These are phyloP conservation scores for Scedosporium aurantiacum DNA, from an alignment of 2,329 filamentous ascomycete species.

Conservation along the genomic window DNA sequence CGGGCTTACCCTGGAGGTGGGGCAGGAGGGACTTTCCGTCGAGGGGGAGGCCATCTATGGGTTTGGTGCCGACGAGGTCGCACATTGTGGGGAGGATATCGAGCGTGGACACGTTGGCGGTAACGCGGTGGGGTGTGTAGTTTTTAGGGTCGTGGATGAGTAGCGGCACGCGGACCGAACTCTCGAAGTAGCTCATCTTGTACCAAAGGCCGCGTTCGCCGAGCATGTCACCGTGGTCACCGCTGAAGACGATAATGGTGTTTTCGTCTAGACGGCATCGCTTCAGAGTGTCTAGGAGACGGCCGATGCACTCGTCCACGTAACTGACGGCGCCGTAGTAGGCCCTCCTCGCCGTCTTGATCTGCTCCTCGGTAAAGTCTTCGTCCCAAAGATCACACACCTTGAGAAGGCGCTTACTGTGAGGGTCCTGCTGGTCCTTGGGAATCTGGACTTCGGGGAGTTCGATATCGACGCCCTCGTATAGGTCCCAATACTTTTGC, in stretches of 20 bases:
- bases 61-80: conserved; percentile 63
- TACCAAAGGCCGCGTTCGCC: conserved; percentile 90
- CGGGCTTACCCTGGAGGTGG: conserved; percentile 55
- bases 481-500: conserved; percentile 85
- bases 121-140: conserved; percentile 65
- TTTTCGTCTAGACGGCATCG: conserved; percentile 71
- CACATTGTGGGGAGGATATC: conserved; percentile 84
- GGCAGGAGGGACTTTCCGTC: conserved; percentile 74
- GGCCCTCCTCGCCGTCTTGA: conserved; percentile 73
- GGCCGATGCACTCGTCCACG: conserved; percentile 84
- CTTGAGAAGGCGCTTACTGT: conserved; percentile 77
- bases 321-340: conserved; percentile 93
- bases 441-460: conserved; percentile 69
- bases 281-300: conserved; percentile 65
- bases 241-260: conserved; percentile 85
- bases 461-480: conserved; percentile 79
- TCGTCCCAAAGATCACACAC: conserved; percentile 80
- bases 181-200: conserved; percentile 97
- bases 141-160: conserved; percentile 69
- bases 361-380: conserved; percentile 73
- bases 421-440: conserved; percentile 72
- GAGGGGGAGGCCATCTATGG: conserved; percentile 64
- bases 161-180: conserved; percentile 79
- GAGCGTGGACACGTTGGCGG: conserved; percentile 79
- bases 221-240: conserved; percentile 93